These are phyloP conservation scores for Phytophthora litchii DNA, from an alignment of 352 stramenopile species.

Conservation along the genomic window DNA sequence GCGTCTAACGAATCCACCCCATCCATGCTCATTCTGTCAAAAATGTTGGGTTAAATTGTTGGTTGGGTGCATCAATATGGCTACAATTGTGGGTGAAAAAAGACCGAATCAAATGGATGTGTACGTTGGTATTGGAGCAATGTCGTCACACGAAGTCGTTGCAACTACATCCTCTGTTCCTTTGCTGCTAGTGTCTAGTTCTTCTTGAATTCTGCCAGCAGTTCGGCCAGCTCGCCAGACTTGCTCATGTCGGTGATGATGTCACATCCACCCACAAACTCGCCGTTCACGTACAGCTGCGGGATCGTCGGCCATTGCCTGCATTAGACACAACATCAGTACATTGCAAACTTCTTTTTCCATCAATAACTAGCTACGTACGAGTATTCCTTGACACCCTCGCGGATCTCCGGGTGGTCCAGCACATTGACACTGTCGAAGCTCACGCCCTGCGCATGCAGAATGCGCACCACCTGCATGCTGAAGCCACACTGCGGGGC, in stretches of 20 bases:
- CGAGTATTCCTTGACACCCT: constrained; percentile 99
- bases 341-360: constrained; percentile 2
- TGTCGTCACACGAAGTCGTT: background rate
- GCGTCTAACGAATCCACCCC: constrained; percentile 76
- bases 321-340: constrained; percentile 12
- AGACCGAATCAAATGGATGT: background rate
- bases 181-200: constrained; percentile 34
- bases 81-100: too few species aligned
- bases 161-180: background rate
- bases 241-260: constrained; percentile 97
- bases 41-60: too few species aligned
- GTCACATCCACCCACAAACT: constrained; percentile 99
- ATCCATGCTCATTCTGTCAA: constrained; percentile 10
- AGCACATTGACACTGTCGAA: constrained; percentile 99
- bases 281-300: constrained; percentile 99
- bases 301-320: constrained; percentile 97
- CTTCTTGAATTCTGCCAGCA: constrained; percentile 89
- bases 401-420: constrained; percentile 97
- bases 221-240: constrained; percentile 90
- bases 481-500: constrained; percentile 98
- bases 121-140: background rate
- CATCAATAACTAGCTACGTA: constrained; percentile 47
- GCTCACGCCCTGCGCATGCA: constrained; percentile 92
- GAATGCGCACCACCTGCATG: constrained; percentile 95
- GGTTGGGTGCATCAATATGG: too few species aligned